These are phyloP conservation scores for Omphalea diandra DNA, from an alignment of 441 rosid species.

Conservation along the genomic window DNA sequence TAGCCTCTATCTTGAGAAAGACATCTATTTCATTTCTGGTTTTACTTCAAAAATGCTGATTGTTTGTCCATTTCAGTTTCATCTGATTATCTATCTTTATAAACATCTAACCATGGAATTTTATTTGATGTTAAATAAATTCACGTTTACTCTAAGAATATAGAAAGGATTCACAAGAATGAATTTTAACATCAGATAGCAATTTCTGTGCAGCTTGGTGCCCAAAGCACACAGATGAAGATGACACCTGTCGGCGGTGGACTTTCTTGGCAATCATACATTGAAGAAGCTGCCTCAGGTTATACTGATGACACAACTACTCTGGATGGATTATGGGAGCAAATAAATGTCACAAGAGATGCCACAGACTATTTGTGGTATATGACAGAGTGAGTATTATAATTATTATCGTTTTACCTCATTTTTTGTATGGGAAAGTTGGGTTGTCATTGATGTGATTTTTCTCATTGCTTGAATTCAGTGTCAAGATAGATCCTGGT, in stretches of 20 bases:
- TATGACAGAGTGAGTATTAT: slow-evolving; percentile 79
- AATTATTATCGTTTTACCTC: neutral
- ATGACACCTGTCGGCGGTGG: slow-evolving; percentile 71
- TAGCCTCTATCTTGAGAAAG: neutral
- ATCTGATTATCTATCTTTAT: neutral
- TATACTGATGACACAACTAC: slow-evolving; percentile 64
- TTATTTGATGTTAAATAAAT: neutral
- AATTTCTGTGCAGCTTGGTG: slow-evolving; percentile 56
- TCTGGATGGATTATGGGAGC: slow-evolving; percentile 74
- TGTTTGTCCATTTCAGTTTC: slow-evolving; percentile 8
- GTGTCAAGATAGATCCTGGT: slow-evolving; percentile 52
- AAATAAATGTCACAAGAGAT: slow-evolving; percentile 90
- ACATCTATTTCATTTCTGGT: slow-evolving; percentile 8
- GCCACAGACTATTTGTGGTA: slow-evolving; percentile 90
- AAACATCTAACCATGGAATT: neutral
- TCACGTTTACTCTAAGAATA: neutral
- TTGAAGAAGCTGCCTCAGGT: slow-evolving; percentile 67
- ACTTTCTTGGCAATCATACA: slow-evolving; percentile 82
- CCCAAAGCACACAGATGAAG: slow-evolving; percentile 78
- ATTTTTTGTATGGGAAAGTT: neutral
- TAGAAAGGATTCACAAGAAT: neutral
- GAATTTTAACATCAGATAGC: slow-evolving; percentile 1
- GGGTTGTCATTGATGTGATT: neutral
- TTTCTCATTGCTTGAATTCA: slow-evolving; percentile 14
- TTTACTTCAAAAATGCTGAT: slow-evolving; percentile 9